Percentiles rank a stretch among this genome's conserved stretches.
Evolutionary conservation across 257 asterid genomes (phyloP).

Genomic region (Parsonsia alboflavescens): DNA sequence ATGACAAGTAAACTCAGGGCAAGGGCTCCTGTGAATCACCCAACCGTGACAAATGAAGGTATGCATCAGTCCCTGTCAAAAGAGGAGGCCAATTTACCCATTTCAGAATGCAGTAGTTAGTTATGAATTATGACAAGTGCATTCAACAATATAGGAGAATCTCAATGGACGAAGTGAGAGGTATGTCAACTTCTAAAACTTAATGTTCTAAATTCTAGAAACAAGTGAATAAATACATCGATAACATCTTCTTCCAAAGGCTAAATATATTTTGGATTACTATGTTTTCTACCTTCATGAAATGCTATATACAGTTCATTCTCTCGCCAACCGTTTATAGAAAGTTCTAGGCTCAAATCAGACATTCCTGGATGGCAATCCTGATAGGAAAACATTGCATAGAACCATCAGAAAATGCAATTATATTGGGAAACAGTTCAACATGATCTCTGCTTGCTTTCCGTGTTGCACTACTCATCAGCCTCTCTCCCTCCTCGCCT

Average conservation of each 20-base stretch:
- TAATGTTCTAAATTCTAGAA: background rate
- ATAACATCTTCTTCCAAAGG: background rate
- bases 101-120: background rate
- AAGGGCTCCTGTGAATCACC: conserved; percentile 54
- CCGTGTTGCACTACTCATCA: background rate
- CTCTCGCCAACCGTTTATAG: no score
- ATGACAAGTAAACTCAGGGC: conserved; percentile 26
- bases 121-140: background rate
- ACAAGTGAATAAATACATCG: background rate
- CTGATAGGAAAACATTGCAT: background rate
- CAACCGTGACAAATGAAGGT: conserved; percentile 45
- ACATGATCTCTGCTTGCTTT: background rate
- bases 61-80: conserved; percentile 49
- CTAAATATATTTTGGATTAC: background rate
- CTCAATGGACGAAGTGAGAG: background rate
- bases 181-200: background rate
- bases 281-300: background rate
- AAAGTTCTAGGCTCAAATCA: background rate
- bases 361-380: background rate
- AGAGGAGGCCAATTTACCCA: background rate
- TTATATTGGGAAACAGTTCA: background rate
- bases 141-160: background rate
- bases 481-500: background rate
- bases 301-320: background rate
- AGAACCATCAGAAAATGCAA: background rate